Conservation (phyloP, 2,329 filamentous ascomycete genomes). For the Ophiostoma ulmi region DNA sequence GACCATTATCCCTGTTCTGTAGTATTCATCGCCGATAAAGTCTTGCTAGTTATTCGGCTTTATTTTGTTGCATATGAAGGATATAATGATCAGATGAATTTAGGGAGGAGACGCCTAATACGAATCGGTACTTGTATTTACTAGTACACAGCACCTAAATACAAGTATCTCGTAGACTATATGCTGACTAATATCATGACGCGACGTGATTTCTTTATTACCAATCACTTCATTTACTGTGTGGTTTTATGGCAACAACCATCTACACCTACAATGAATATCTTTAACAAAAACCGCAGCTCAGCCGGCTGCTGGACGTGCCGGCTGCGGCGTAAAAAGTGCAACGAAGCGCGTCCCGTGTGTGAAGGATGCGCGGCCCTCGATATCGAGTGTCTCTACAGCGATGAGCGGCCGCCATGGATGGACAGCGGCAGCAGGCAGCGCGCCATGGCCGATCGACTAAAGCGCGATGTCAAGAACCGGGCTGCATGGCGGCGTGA, state of each 20-base stretch:
- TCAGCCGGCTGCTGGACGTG: constrained; percentile 57
- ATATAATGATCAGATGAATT: too few relatives aligned
- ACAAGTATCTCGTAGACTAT: neutral
- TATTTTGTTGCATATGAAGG: neutral
- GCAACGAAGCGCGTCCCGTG: constrained; percentile 49
- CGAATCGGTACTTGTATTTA: neutral
- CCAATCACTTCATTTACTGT: too few relatives aligned
- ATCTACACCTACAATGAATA: neutral
- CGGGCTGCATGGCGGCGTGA: constrained; percentile 48
- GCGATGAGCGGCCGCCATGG: constrained; percentile 51
- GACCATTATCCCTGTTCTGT: neutral
- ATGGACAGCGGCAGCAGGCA: constrained; percentile 51
- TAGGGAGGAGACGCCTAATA: neutral
- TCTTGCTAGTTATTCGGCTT: neutral
- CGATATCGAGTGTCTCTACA: constrained; percentile 53
- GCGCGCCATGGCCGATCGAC: constrained; percentile 46
- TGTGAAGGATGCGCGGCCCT: constrained; percentile 49
- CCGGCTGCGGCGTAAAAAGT: constrained; percentile 57
- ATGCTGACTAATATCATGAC: neutral
- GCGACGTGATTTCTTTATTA: neutral
- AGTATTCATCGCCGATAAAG: neutral
- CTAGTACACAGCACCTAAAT: neutral
- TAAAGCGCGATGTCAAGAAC: constrained; percentile 55
- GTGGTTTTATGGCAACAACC: too few relatives aligned
- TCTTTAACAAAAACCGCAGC: constrained; percentile 31